Percentiles rank a stretch among this genome's conserved stretches.
Evolutionary conservation across 1,284 basidiomycete species (phyloP).

Genomic region (Bondarzewia mesenterica): DNA sequence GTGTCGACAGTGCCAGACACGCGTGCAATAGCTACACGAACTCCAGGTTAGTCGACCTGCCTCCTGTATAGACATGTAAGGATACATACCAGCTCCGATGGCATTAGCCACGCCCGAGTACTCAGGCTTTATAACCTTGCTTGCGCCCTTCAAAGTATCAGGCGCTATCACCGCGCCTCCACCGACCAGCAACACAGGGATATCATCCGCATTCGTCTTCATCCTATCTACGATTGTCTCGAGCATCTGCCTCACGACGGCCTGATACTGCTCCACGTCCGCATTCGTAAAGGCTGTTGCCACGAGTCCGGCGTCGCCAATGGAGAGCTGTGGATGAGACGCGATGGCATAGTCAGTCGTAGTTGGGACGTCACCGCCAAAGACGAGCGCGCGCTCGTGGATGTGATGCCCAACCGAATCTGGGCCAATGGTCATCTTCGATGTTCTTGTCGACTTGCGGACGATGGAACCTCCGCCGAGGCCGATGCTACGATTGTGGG

Average conservation of each 20-base stretch:
- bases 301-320: background rate
- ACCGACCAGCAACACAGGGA: conserved; percentile 42
- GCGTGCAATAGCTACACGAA: conserved; percentile 4
- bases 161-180: conserved; percentile 35
- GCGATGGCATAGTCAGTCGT: conserved; percentile 43
- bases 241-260: conserved; percentile 37
- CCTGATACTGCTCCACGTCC: conserved; percentile 22
- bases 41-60: background rate
- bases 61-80: background rate
- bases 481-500: conserved; percentile 28
- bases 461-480: conserved; percentile 47
- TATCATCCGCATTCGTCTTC: conserved; percentile 48
- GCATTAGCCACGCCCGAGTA: conserved; percentile 49
- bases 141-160: conserved; percentile 33
- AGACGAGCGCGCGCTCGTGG: conserved; percentile 35
- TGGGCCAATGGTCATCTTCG: conserved; percentile 39
- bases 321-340: background rate
- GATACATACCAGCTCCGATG: conserved; percentile 35
- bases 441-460: conserved; percentile 13
- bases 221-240: conserved; percentile 38
- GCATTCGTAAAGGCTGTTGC: conserved; percentile 17
- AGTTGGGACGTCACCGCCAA: conserved; percentile 42
- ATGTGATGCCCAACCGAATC: conserved; percentile 50
- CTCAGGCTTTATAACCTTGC: conserved; percentile 38
- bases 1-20: conserved; percentile 8